Evolutionary conservation across 106 monocot genomes (phyloP), one percentile per base, ranked within the genome.

Genomic region (Allium fistulosum): DNA sequence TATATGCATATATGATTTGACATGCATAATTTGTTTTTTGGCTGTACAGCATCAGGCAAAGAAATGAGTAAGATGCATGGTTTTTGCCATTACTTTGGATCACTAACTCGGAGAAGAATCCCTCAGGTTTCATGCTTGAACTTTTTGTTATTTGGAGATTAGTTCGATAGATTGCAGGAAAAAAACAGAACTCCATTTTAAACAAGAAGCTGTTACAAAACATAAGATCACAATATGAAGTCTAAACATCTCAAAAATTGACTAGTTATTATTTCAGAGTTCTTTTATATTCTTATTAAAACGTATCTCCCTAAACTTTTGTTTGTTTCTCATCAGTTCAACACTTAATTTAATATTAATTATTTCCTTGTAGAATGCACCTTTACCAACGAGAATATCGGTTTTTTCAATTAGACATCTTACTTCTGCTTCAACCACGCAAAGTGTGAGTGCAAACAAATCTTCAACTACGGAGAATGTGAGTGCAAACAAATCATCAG

Each of bases 381-480:
- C 37, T 37, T 37, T 37, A 37, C 37, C 37, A 37, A 37, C 5
- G 37, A 5, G 37, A 37, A 5, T 37, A 37, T 37, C 37, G 1
- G 37, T 27, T n/a, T 48, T 51, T 9, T 51, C 11, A 18, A 7
- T 17, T 10, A 26, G 51, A 4, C 61, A 68, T 67, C 46, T 61
- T 69, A 75, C 26, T 6, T 2, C 46, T 68, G 59, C n/a, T 9
- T 63, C 62, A 48, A 48, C 64, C 37, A 37, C 37, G 37, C 1
- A 37, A 37, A 37, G 37, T 37, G 37, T 5, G 37, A 37, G 5
- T 56, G 13, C 7, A 56, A 63, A 57, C 17, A 45, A 28, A 58
- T 26, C 57, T 48, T 59, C 80, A 56, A 50, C 63, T 14, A 71
- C 80, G 48, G 71, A 69, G 48, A 16, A 53, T 52, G 57, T 45